A percentile compares a stretch with the other conserved stretches of the same genome.
Conservation (phyloP, 495 filamentous ascomycete species). For the Penicillium cosmopolitanum region DNA sequence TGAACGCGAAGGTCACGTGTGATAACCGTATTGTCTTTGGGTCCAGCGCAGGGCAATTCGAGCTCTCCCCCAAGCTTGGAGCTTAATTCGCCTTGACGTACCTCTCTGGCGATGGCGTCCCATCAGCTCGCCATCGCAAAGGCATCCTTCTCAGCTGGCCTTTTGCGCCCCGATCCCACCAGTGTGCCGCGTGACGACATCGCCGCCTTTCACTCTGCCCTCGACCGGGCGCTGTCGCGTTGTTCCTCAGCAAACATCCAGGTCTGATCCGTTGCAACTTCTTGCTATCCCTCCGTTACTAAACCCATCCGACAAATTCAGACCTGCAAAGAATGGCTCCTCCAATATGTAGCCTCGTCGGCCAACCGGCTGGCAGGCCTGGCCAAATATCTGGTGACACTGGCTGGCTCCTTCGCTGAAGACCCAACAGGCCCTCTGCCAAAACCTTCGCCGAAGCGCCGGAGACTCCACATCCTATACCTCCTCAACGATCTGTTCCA, state of each 20-base stretch:
- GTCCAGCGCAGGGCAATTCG: neutral
- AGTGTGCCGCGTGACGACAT: slow-evolving; percentile 74
- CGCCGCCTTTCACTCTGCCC: slow-evolving; percentile 65
- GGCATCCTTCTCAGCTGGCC: slow-evolving; percentile 73
- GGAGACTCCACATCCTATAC: slow-evolving; percentile 79
- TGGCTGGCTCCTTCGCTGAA: slow-evolving; percentile 62
- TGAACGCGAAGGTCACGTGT: neutral
- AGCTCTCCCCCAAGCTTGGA: neutral
- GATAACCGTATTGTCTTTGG: neutral
- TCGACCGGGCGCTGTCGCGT: slow-evolving; percentile 69
- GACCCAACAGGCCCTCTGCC: slow-evolving; percentile 26
- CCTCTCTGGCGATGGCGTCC: slow-evolving; percentile 60
- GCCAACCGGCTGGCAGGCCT: slow-evolving; percentile 65
- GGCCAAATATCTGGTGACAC: slow-evolving; percentile 75
- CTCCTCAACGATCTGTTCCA: slow-evolving; percentile 83
- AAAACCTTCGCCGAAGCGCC: slow-evolving; percentile 64
- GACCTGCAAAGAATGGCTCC: slow-evolving; percentile 87
- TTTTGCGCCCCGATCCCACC: slow-evolving; percentile 76
- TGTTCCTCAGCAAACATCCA: slow-evolving; percentile 88
- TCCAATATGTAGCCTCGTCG: slow-evolving; percentile 71
- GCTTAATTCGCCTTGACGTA: neutral
- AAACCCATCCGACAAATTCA: slow-evolving; percentile 55
- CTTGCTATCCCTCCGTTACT: slow-evolving; percentile 39
- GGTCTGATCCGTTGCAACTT: slow-evolving; percentile 70
- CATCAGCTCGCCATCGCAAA: slow-evolving; percentile 81